Conservation (phyloP, 345 rosid genomes). For the Eucalyptus curtisii region DNA sequence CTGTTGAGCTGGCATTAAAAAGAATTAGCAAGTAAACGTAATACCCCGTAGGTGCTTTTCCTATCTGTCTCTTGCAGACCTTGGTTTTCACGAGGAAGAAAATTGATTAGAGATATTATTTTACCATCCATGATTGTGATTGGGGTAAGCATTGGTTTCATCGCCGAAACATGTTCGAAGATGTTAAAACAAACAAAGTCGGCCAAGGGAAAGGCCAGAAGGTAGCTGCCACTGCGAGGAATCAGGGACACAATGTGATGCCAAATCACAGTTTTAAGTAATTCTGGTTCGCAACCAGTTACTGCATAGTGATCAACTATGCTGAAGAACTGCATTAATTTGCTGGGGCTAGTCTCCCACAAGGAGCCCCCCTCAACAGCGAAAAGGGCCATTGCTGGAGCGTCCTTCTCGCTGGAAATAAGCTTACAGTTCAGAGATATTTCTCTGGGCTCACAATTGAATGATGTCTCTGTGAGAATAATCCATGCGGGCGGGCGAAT, state of each 20-base stretch:
- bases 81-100: slow-evolving; percentile 8
- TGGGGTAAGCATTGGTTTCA: slow-evolving; percentile 17
- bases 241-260: not conserved
- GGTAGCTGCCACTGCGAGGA: not conserved
- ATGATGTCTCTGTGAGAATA: slow-evolving; percentile 27
- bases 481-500: slow-evolving; percentile 42
- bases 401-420: slow-evolving; percentile 1
- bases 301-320: not conserved
- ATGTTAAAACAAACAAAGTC: not conserved
- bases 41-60: not conserved
- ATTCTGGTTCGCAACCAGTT: not conserved
- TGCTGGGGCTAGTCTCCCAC: slow-evolving; percentile 6
- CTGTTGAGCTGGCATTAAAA: slow-evolving; percentile 10
- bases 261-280: not conserved
- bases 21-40: not conserved
- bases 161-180: not conserved
- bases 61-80: not conserved
- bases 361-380: not conserved
- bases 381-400: slow-evolving; percentile 1
- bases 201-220: slow-evolving; percentile 8
- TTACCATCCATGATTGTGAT: not conserved
- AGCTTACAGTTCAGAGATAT: slow-evolving; percentile 4
- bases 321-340: slow-evolving; percentile 13
- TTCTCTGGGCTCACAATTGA: not conserved
- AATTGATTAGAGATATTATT: not conserved